Evolutionary conservation across 495 filamentous ascomycete genomes (phyloP).

Genomic region (Hypoxylon perforatum): DNA sequence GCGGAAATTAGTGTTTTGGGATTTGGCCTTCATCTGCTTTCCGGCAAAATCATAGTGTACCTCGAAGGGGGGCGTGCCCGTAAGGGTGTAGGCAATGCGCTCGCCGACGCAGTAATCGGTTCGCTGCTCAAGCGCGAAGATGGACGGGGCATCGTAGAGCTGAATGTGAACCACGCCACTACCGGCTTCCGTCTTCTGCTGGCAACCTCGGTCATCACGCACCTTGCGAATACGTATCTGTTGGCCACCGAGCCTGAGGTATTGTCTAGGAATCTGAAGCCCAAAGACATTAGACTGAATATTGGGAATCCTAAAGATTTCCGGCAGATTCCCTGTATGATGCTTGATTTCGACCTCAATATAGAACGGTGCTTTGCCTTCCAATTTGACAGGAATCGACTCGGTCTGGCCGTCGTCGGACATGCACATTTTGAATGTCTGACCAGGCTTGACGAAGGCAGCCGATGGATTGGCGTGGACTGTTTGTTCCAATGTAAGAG

Average conservation of each 20-base stretch:
- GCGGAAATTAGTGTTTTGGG: conserved; percentile 80
- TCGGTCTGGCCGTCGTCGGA: conserved; percentile 83
- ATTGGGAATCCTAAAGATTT: conserved; percentile 79
- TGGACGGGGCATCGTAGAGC: conserved; percentile 90
- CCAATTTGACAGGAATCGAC: conserved; percentile 83
- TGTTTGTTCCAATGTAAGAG: conserved; percentile 79
- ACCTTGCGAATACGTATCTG: conserved; percentile 88
- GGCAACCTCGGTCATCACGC: conserved; percentile 85
- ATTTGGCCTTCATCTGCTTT: conserved; percentile 78
- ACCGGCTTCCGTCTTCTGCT: conserved; percentile 73
- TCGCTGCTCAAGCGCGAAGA: conserved; percentile 84
- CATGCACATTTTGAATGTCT: conserved; percentile 93
- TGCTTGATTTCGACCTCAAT: conserved; percentile 94
- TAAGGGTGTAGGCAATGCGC: conserved; percentile 87
- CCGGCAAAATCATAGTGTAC: conserved; percentile 91
- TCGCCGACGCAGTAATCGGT: conserved; percentile 96
- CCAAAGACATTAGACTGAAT: conserved; percentile 79
- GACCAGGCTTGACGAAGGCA: conserved; percentile 84
- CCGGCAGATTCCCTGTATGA: conserved; percentile 79
- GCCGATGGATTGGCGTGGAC: conserved; percentile 85
- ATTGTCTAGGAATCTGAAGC: conserved; percentile 82
- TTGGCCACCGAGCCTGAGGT: conserved; percentile 85
- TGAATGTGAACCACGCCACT: conserved; percentile 81
- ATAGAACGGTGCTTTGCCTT: conserved; percentile 87
- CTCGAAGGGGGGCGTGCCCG: conserved; percentile 88